Evolutionary conservation across 106 monocot species (phyloP), one percentile per base, ranked within the genome.

Genomic region (Chionographis japonica): DNA sequence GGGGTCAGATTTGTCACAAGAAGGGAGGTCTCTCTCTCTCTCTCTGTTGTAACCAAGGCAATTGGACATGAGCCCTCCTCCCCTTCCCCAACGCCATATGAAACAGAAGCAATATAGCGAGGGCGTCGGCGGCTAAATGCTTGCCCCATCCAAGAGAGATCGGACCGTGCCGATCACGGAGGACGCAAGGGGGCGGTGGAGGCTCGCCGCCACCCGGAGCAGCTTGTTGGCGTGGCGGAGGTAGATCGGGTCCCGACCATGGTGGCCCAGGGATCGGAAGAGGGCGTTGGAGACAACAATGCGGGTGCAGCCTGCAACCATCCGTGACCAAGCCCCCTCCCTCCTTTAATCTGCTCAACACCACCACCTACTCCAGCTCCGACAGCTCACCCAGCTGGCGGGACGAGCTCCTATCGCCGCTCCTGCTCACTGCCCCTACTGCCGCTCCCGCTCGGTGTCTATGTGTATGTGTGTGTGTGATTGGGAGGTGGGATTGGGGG

Each of bases 21-120:
- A n/a, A n/a, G n/a, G n/a, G n/a, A n/a, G n/a, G n/a, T n/a, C n/a
- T n/a, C n/a, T n/a, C n/a, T n/a, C n/a, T n/a, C n/a, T n/a, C n/a
- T n/a, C n/a, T n/a, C n/a, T n/a, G n/a, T n/a, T n/a, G n/a, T n/a
- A n/a, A n/a, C n/a, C n/a, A 37, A 86, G 37, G 11, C 68, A 38
- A 2, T 76, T 77, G 3, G 51, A n/a, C n/a, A n/a, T n/a, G n/a
- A n/a, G n/a, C 54, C 6, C 20, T 68, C 72, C 46, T 72, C 81
- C 61, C 35, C 76, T 40, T 50, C 56, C 15, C 51, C n/a, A n/a
- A n/a, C 6, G 27, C 52, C 75, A 16, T 39, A 15, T 4, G 14
- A n/a, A n/a, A n/a, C 61, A n/a, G 79, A 75, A 49, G 68, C 50
- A 4, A 89, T 10, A 72, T 74, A 4, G 83, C 60, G 62, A 93